Percentiles rank a stretch among this genome's conserved stretches.
Evolutionary conservation across 768 basidiomycete genomes (phyloP).

Genomic region (Dioszegia crocea): DNA sequence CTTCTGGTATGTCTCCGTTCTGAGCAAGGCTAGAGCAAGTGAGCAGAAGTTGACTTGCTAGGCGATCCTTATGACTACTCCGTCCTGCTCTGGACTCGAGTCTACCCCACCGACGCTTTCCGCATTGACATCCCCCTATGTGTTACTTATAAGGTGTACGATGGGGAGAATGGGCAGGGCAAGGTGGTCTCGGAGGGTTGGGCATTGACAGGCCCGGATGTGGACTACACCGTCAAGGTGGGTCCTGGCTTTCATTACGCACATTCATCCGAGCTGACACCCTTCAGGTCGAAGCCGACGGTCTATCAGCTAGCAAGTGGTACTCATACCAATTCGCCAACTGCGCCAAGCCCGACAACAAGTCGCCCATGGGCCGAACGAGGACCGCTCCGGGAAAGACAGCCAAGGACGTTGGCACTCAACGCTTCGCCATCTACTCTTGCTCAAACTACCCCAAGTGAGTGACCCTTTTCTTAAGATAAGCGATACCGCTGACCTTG

Average conservation of each 20-base stretch:
- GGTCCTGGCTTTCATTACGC: background rate
- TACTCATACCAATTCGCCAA: conserved; percentile 61
- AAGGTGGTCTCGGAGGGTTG: conserved; percentile 53
- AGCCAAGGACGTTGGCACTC: conserved; percentile 57
- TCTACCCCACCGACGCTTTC: conserved; percentile 50
- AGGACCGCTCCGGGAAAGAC: conserved; percentile 56
- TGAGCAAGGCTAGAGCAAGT: no score
- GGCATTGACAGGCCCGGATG: conserved; percentile 59
- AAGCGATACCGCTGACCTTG: conserved; percentile 1
- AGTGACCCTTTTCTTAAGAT: background rate
- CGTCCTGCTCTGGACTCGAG: conserved; percentile 62
- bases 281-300: conserved; percentile 55
- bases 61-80: conserved; percentile 60
- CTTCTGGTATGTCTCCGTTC: conserved; percentile 14
- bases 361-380: conserved; percentile 57
- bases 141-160: conserved; percentile 54
- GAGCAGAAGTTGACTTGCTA: conserved; percentile 22
- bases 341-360: conserved; percentile 55
- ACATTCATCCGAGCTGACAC: background rate
- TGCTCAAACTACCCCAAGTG: conserved; percentile 55
- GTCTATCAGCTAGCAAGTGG: conserved; percentile 56
- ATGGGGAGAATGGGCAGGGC: conserved; percentile 34
- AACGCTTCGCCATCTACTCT: conserved; percentile 61
- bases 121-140: conserved; percentile 58
- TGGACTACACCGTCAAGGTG: conserved; percentile 59